These are phyloP conservation scores for Microdochium paspali DNA, from an alignment of 2,329 filamentous ascomycete genomes.

Conservation along the genomic window DNA sequence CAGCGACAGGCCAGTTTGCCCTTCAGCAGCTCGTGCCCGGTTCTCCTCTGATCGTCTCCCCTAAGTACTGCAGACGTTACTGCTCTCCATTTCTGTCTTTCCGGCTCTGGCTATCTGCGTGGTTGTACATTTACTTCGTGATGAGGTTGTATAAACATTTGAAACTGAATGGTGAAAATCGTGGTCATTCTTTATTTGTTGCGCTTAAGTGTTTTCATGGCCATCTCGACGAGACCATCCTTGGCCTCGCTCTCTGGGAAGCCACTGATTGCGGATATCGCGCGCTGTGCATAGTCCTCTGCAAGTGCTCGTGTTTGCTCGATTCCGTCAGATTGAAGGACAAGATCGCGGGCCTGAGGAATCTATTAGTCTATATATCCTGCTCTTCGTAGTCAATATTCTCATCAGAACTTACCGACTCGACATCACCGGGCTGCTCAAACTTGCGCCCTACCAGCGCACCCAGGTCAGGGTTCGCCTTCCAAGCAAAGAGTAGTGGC, in stretches of 20 bases:
- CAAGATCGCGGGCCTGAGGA: constrained; percentile 71
- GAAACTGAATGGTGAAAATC: neutral
- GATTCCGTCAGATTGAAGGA: constrained; percentile 74
- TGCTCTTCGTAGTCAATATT: neutral
- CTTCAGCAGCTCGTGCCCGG: neutral
- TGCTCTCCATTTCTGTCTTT: neutral
- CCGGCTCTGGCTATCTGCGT: too few relatives aligned
- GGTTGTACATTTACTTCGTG: neutral
- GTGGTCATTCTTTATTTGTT: constrained; percentile 53
- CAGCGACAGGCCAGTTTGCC: neutral
- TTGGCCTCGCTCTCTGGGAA: constrained; percentile 97
- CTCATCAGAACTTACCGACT: constrained; percentile 50
- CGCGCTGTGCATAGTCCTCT: constrained; percentile 82
- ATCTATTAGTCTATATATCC: constrained; percentile 4
- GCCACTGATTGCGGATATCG: constrained; percentile 68
- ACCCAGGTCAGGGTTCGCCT: constrained; percentile 74
- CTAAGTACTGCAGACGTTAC: neutral
- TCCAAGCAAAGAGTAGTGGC: constrained; percentile 92
- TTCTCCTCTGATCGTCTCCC: neutral
- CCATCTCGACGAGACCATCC: constrained; percentile 86
- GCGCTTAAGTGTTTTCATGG: constrained; percentile 79
- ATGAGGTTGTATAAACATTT: constrained; percentile 7
- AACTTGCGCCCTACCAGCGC: constrained; percentile 90
- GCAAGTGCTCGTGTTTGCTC: constrained; percentile 87
- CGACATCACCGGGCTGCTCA: constrained; percentile 70